phyloP scores from a whole-genome alignment of 2,329 filamentous ascomycete species.

The Pseudogymnoascus sp. region DNA sequence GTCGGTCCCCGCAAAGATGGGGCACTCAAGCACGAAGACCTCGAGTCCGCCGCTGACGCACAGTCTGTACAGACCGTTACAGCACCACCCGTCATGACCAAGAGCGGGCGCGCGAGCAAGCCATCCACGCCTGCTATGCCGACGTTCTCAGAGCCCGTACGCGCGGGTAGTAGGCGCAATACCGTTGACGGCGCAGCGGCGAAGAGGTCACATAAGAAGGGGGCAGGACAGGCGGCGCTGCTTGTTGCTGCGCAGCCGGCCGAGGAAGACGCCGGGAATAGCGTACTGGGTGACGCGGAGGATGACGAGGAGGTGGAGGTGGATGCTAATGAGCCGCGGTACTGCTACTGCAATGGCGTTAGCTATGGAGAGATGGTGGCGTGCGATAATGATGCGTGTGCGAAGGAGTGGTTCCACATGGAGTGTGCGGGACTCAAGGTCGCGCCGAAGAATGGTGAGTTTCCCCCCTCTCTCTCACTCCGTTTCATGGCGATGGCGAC shows the following conservation, averaged over 20 bases:
- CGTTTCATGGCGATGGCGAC: not conserved
- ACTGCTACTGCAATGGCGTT: slow-evolving; percentile 73
- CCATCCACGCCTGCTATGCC: slow-evolving; percentile 56
- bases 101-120: slow-evolving; percentile 59
- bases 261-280: slow-evolving; percentile 32
- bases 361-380: slow-evolving; percentile 82
- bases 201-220: slow-evolving; percentile 55
- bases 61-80: slow-evolving; percentile 30
- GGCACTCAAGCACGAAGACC: slow-evolving; percentile 41
- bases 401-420: slow-evolving; percentile 75
- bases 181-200: slow-evolving; percentile 21
- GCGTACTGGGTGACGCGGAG: slow-evolving; percentile 28
- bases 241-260: slow-evolving; percentile 22
- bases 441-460: slow-evolving; percentile 50
- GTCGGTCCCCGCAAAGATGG: slow-evolving; percentile 37
- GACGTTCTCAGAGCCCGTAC: slow-evolving; percentile 47
- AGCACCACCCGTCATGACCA: slow-evolving; percentile 44
- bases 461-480: not conserved
- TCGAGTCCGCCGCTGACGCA: slow-evolving; percentile 36
- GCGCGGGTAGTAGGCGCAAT: slow-evolving; percentile 47
- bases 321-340: slow-evolving; percentile 63
- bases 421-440: slow-evolving; percentile 73
- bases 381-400: slow-evolving; percentile 65
- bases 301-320: slow-evolving; percentile 51
- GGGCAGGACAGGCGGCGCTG: slow-evolving; percentile 32